Base-by-base conservation (phyloP, 352 stramenopile species). In the Pythium periplocum region DNA sequence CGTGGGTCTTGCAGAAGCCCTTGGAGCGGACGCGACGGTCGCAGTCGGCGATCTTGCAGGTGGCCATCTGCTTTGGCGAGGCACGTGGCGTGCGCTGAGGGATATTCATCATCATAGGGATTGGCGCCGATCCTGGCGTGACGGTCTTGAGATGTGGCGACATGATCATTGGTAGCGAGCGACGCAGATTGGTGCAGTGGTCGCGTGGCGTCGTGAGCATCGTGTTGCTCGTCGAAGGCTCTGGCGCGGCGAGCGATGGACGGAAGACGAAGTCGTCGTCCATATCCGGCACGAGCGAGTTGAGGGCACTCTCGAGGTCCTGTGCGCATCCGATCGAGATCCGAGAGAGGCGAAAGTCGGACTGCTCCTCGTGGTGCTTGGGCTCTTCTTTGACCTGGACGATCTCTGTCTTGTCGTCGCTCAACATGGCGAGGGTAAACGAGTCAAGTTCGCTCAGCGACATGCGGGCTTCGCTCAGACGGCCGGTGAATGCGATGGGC, bases 1-100 rank as follows among this genome's bases (percentile, higher is more conserved):
- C 77, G 69, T 90, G 84, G 6, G 81, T 90, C 69, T 95, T 91
- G 68, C 84, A 95, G 51, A 92, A 88, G 26, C 78, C 80, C 64
- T 90, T 90, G 62, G 84, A 90, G 48, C 78, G 77, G 42, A 89
- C 77, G 9, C 76, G 75, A 32, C 78, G 78, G 17, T 82, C 69
- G 47, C 78, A 89, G 40, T 67, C 77, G 32, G 32, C 62, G 26
- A 86, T 61, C 44, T 88, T 87, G 64, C 76, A 87, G 12, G 67
- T 83, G 4, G 67, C 76, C 66, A 87, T 78, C 48, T 63, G 69
- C 63, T 84, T 84, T 5, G 71, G 70, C 33, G 77, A 86, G 33
- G 54, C 38, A 39, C 54, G 60, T 41, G 60, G 55, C 34, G 51
- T 62, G 41, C 53, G 47, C 45, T 69, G 45, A 6, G 69, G 40